Evolutionary conservation across 345 rosid species (phyloP).

Genomic region (Eutrema yunnanense): DNA sequence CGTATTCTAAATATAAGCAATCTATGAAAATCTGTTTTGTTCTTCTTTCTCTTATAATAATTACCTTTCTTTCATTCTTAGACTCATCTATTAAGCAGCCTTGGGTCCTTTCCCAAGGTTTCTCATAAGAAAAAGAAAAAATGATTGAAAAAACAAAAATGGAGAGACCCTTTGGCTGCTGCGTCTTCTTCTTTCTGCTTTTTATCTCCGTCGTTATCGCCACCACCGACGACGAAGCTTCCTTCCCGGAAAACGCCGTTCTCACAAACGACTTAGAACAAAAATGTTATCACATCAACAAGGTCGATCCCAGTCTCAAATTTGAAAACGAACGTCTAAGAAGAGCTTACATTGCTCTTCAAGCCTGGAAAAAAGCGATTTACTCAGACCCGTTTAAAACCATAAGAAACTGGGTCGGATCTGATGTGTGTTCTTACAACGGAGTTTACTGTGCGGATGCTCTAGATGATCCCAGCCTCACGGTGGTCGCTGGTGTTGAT

Average conservation of each 20-base stretch:
- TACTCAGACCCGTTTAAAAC: slow-evolving; percentile 56
- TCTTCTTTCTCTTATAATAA: slow-evolving; percentile 10
- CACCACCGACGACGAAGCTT: slow-evolving; percentile 27
- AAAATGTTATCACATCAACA: background rate
- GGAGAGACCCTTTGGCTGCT: slow-evolving; percentile 31
- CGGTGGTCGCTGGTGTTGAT: slow-evolving; percentile 59
- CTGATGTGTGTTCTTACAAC: slow-evolving; percentile 49
- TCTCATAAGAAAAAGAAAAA: slow-evolving; percentile 9
- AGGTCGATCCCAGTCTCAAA: slow-evolving; percentile 27
- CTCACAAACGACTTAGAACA: slow-evolving; percentile 27
- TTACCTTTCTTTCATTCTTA: slow-evolving; percentile 3
- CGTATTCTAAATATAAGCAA: slow-evolving; percentile 1
- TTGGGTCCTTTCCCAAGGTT: slow-evolving; percentile 43
- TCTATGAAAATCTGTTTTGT: background rate
- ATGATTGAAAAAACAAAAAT: slow-evolving; percentile 7
- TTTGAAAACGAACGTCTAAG: slow-evolving; percentile 45
- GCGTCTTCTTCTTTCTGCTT: slow-evolving; percentile 21
- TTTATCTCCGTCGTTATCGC: slow-evolving; percentile 14
- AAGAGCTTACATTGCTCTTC: slow-evolving; percentile 55
- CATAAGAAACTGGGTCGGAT: slow-evolving; percentile 54
- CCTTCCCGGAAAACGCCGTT: slow-evolving; percentile 33
- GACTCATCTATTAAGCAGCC: slow-evolving; percentile 31
- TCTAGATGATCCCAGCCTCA: slow-evolving; percentile 36
- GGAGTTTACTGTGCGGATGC: slow-evolving; percentile 62
- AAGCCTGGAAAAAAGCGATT: slow-evolving; percentile 52